Evolutionary conservation across 139 green algal species (phyloP).

Genomic region (Raphidocelis subcapitata): DNA sequence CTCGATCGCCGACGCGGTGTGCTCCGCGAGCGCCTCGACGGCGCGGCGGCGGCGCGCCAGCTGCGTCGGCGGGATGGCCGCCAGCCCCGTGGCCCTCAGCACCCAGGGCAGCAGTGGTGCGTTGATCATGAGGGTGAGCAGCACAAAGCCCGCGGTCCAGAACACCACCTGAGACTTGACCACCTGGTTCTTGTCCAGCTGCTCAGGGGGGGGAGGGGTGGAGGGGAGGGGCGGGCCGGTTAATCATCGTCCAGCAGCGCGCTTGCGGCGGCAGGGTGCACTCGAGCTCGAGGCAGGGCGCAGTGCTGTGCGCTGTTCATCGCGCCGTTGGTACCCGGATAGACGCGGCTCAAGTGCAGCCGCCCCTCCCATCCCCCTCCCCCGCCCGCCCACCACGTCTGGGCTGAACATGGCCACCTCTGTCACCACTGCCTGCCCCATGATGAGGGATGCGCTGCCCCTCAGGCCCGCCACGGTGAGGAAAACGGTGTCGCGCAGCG

Average conservation of each 20-base stretch:
- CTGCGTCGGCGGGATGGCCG: slow-evolving; percentile 28
- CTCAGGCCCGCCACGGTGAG: slow-evolving; percentile 46
- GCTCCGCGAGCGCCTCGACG: slow-evolving; percentile 42
- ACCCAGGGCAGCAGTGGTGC: slow-evolving; percentile 64
- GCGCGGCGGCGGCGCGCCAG: slow-evolving; percentile 31
- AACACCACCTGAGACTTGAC: slow-evolving; percentile 61
- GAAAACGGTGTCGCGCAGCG: slow-evolving; percentile 13
- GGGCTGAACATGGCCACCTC: neutral
- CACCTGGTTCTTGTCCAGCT: slow-evolving; percentile 24
- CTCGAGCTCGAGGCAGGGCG: too few species aligned
- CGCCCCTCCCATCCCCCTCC: too few species aligned
- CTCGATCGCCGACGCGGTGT: slow-evolving; percentile 41
- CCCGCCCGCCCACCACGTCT: too few species aligned
- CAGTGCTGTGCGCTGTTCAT: too few species aligned
- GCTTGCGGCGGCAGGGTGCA: too few species aligned
- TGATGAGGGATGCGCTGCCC: slow-evolving; percentile 69
- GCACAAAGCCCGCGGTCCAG: slow-evolving; percentile 82
- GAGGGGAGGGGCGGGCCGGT: too few species aligned
- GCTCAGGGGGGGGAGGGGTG: too few species aligned
- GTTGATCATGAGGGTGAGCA: slow-evolving; percentile 88
- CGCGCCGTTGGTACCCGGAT: too few species aligned
- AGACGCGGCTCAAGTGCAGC: too few species aligned
- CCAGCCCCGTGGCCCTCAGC: slow-evolving; percentile 48
- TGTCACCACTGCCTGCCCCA: slow-evolving; percentile 58
- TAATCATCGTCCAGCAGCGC: too few species aligned